phyloP scores from a whole-genome alignment of 1,284 basidiomycete genomes.

The Neolentinus lepideus region DNA sequence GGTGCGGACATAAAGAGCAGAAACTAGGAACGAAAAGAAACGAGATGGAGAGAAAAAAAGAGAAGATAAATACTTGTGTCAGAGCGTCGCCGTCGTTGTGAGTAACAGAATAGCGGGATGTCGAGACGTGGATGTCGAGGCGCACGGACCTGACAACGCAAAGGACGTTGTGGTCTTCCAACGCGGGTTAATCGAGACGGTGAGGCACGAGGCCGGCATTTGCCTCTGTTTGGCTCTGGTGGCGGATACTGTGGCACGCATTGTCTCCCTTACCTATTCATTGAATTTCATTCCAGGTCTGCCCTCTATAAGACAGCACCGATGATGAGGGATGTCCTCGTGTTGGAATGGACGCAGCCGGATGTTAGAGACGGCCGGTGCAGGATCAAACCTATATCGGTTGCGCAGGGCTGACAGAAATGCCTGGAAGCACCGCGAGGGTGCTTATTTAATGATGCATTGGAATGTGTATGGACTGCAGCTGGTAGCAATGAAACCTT shows the following conservation, averaged over 20 bases:
- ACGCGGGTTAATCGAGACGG: not conserved
- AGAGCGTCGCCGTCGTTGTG: not conserved
- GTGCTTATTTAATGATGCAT: too few species aligned
- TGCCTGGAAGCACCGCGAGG: too few species aligned
- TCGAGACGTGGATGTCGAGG: constrained; percentile 10
- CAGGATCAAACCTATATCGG: too few species aligned
- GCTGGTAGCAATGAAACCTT: too few species aligned
- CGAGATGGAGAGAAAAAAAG: constrained; percentile 25
- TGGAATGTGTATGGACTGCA: too few species aligned
- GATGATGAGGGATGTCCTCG: too few species aligned
- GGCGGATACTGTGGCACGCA: constrained; percentile 16
- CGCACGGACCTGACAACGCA: constrained; percentile 1
- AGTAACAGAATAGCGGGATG: constrained; percentile 2
- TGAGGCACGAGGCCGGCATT: constrained; percentile 4
- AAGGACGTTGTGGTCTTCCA: not conserved
- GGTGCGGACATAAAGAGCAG: constrained; percentile 25
- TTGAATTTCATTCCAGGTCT: too few species aligned
- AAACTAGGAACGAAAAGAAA: constrained; percentile 17
- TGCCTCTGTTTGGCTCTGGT: constrained; percentile 16
- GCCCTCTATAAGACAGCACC: too few species aligned
- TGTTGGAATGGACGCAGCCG: too few species aligned
- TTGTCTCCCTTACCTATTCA: too few species aligned
- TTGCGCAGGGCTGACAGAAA: too few species aligned
- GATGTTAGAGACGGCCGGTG: too few species aligned
- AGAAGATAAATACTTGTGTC: constrained; percentile 15